phyloP scores from a whole-genome alignment of 345 rosid species.

The Passiflora organensis region DNA sequence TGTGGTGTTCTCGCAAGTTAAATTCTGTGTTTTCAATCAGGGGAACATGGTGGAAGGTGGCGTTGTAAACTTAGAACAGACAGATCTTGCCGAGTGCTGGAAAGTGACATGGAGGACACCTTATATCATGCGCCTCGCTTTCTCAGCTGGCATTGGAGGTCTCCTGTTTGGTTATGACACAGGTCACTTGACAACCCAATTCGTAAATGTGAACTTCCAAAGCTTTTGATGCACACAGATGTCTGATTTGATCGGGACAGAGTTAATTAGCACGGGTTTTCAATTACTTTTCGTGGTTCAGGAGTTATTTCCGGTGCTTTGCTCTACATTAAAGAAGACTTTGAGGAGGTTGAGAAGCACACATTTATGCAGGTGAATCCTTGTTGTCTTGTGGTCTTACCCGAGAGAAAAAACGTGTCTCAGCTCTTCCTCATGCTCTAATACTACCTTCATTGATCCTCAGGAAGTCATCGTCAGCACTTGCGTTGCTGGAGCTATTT shows the following conservation, averaged over 20 bases:
- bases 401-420: too few relatives aligned
- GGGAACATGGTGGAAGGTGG: conserved; percentile 65
- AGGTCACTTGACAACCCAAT: conserved; percentile 21
- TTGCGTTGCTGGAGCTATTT: conserved; percentile 82
- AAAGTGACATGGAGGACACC: conserved; percentile 56
- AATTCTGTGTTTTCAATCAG: too few relatives aligned
- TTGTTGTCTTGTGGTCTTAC: too few relatives aligned
- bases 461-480: conserved; percentile 78
- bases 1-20: too few relatives aligned
- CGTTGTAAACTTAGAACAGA: conserved; percentile 38
- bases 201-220: not conserved
- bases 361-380: conserved; percentile 55
- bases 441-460: too few relatives aligned
- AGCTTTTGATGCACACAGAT: not conserved
- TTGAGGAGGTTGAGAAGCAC: conserved; percentile 46
- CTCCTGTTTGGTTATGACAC: conserved; percentile 88
- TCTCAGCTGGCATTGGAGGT: conserved; percentile 88
- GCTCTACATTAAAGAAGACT: conserved; percentile 73
- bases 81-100: conserved; percentile 78
- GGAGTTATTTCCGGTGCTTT: conserved; percentile 90
- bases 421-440: too few relatives aligned
- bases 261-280: not conserved
- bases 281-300: conserved; percentile 9
- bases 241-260: not conserved
- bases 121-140: conserved; percentile 69